These are phyloP conservation scores for Nakazawaea wickerhamii DNA, from an alignment of 805 yeast genomes.

Conservation along the genomic window DNA sequence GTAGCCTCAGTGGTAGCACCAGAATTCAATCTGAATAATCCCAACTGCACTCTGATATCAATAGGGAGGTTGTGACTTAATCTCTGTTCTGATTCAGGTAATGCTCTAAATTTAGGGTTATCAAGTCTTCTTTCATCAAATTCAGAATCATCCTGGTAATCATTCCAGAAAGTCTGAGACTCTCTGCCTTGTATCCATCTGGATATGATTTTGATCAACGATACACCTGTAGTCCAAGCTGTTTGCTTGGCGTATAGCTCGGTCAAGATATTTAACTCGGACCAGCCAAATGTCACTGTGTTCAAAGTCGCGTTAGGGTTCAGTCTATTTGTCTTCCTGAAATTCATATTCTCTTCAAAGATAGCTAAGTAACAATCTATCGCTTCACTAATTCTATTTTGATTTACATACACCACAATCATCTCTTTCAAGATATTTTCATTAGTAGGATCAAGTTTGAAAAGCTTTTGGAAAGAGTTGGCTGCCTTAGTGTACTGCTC, in stretches of 20 bases:
- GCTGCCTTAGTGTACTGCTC: slow-evolving; percentile 67
- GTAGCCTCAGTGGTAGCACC: slow-evolving; percentile 67
- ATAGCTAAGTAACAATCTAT: slow-evolving; percentile 62
- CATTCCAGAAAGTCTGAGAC: slow-evolving; percentile 63
- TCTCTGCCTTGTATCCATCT: slow-evolving; percentile 79
- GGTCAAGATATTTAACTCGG: slow-evolving; percentile 76
- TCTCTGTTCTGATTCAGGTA: slow-evolving; percentile 33
- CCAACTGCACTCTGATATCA: slow-evolving; percentile 81
- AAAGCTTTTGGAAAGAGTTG: slow-evolving; percentile 62
- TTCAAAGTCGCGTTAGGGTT: slow-evolving; percentile 19
- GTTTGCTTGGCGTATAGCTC: slow-evolving; percentile 73
- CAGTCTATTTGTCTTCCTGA: slow-evolving; percentile 24
- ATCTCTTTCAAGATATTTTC: slow-evolving; percentile 55
- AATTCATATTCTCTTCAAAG: slow-evolving; percentile 51
- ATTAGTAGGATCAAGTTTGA: slow-evolving; percentile 52
- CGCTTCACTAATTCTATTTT: slow-evolving; percentile 65
- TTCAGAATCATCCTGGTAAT: slow-evolving; percentile 65
- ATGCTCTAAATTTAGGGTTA: slow-evolving; percentile 36
- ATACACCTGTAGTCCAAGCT: slow-evolving; percentile 59
- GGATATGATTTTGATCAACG: slow-evolving; percentile 61
- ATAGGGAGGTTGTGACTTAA: slow-evolving; percentile 59
- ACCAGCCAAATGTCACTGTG: slow-evolving; percentile 71
- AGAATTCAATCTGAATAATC: slow-evolving; percentile 62
- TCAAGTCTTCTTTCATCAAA: slow-evolving; percentile 68
- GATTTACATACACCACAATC: slow-evolving; percentile 46